phyloP scores from a whole-genome alignment of 2,329 filamentous ascomycete species.

The Curvularia spicifera region DNA sequence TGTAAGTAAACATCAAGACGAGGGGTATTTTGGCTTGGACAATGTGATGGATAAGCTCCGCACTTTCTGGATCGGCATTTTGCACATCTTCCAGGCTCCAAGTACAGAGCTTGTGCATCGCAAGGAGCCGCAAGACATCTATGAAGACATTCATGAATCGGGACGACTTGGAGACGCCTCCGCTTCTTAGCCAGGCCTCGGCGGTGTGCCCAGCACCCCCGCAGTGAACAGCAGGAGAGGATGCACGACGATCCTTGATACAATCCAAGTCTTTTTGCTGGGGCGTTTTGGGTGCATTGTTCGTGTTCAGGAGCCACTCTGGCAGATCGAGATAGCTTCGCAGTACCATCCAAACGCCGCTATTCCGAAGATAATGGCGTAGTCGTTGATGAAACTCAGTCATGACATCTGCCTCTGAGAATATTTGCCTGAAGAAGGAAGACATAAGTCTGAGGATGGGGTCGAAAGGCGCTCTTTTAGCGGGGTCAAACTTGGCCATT shows the following conservation, averaged over 20 bases:
- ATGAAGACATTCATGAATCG: constrained; percentile 87
- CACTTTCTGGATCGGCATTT: constrained; percentile 85
- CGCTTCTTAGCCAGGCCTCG: constrained; percentile 55
- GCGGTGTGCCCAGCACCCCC: constrained; percentile 47
- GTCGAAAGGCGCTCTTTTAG: constrained; percentile 66
- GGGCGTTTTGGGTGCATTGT: constrained; percentile 29
- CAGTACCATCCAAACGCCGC: constrained; percentile 61
- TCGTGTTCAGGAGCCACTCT: constrained; percentile 65
- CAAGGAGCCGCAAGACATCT: constrained; percentile 82
- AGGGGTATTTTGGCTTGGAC: constrained; percentile 79
- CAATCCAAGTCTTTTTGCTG: constrained; percentile 34
- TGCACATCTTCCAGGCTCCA: constrained; percentile 89
- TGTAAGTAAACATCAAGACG: constrained; percentile 67
- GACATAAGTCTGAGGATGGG: constrained; percentile 66
- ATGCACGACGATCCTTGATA: constrained; percentile 32
- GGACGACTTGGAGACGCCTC: constrained; percentile 61
- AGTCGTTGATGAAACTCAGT: constrained; percentile 67
- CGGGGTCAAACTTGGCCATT: constrained; percentile 65
- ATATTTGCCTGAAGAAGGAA: constrained; percentile 68
- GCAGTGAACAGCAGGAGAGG: constrained; percentile 48
- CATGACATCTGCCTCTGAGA: constrained; percentile 67
- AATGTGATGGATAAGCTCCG: constrained; percentile 83
- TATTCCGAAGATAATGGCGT: constrained; percentile 60
- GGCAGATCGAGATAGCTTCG: constrained; percentile 66
- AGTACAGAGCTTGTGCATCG: constrained; percentile 84